Conservation (phyloP, 108 stramenopile species). For the Nitzschia putrida region DNA sequence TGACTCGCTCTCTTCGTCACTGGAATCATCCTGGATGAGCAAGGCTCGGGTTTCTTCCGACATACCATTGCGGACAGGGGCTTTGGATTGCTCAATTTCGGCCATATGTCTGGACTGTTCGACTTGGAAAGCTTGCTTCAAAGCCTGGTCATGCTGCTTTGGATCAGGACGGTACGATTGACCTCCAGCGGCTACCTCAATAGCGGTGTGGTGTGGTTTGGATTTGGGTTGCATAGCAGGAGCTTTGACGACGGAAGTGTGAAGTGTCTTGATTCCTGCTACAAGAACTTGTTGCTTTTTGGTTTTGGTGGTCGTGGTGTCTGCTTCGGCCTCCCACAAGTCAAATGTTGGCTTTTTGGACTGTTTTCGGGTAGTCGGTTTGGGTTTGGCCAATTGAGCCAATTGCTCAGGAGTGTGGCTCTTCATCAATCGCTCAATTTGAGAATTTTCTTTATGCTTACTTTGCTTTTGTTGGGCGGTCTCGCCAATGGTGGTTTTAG, state of each 20-base stretch:
- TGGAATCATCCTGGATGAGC: constrained; percentile 51
- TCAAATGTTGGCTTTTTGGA: constrained; percentile 56
- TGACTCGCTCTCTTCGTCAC: constrained; percentile 53
- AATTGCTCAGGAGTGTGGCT: constrained; percentile 45
- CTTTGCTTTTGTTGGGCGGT: constrained; percentile 19
- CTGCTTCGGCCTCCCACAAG: constrained; percentile 61
- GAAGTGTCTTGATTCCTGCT: constrained; percentile 27
- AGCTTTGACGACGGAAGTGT: constrained; percentile 9
- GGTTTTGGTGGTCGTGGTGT: constrained; percentile 15
- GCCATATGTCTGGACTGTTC: constrained; percentile 76
- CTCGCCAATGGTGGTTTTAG: constrained; percentile 13
- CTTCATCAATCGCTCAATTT: constrained; percentile 53
- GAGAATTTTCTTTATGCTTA: constrained; percentile 55
- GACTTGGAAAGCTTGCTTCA: constrained; percentile 68
- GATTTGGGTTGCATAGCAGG: constrained; percentile 16
- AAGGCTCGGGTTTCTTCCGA: constrained; percentile 66
- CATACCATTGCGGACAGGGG: constrained; percentile 64
- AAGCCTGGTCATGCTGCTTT: constrained; percentile 64
- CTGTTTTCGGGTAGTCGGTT: constrained; percentile 8
- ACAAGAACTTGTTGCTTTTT: constrained; percentile 20
- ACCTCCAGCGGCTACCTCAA: constrained; percentile 73
- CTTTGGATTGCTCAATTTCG: constrained; percentile 42
- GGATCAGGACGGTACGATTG: constrained; percentile 85
- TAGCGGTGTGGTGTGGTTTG: constrained; percentile 42
- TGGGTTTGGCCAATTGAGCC: constrained; percentile 41